Base-by-base conservation (phyloP, 108 stramenopile species). In the Bacterosira constricta region DNA sequence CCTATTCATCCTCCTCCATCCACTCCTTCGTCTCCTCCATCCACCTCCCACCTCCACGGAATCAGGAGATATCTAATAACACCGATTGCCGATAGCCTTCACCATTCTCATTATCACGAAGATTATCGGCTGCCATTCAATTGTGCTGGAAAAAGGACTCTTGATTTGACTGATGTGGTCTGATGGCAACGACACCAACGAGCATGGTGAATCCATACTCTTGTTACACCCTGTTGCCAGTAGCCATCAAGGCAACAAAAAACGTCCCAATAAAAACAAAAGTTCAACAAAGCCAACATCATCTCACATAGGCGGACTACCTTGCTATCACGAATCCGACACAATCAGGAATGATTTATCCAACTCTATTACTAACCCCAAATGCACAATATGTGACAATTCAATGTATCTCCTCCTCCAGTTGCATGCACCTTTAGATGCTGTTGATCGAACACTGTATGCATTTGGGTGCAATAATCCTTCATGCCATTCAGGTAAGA, bases 151-250 rank as follows among this genome's bases (percentile, higher is more conserved):
- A n/a, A n/a, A n/a, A n/a, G n/a, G n/a, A n/a, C n/a, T n/a, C n/a
- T n/a, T n/a, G n/a, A n/a, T n/a, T n/a, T 57, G 38, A 50, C 71
- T 35, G 13, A 88, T 88, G 90, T 91, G 90, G 90, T 74, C 65
- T 47, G 51, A 50, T 69, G 82, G 75, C 32, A 65, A 80, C n/a
- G 88, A 87, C 26, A 60, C 70, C 37, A 86, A 83, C 51, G 87
- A 90, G 29, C 32, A 74, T 18, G 92, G 92, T 17, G 86, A 93
- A 29, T 57, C 81, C 8, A 71, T 93, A 8, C 73, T 87, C 46
- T 49, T 91, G 8, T 84, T 85, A 49, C 78, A 35, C 38, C 86
- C 81, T 20, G 85, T 63, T 58, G 61, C 29, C 39, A n/a, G n/a
- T n/a, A n/a, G n/a, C n/a, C n/a, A n/a, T n/a, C n/a, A n/a, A n/a